These are phyloP conservation scores for Oryza brachyantha DNA, from an alignment of 176 grass and related monocot genomes.

Conservation along the genomic window DNA sequence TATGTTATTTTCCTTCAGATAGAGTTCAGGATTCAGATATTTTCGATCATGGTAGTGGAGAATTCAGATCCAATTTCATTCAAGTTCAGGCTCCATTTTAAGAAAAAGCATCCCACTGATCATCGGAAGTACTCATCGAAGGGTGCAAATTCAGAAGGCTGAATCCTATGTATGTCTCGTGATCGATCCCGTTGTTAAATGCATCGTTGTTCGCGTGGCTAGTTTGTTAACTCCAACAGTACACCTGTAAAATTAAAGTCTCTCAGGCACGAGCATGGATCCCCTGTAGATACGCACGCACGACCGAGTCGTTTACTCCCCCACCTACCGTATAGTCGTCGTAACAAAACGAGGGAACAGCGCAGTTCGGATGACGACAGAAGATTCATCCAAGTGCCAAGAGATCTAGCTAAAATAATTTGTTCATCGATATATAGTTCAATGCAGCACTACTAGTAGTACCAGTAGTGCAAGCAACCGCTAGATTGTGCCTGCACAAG, in stretches of 20 bases:
- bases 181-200: not conserved
- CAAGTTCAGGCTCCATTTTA: not conserved
- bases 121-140: not conserved
- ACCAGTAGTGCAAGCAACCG: not conserved
- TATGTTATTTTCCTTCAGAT: not conserved
- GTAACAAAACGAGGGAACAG: not conserved
- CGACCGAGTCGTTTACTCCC: not conserved
- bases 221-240: not conserved
- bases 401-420: not conserved
- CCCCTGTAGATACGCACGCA: not conserved
- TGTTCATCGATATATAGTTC: not conserved
- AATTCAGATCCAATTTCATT: not conserved
- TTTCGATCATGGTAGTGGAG: no score
- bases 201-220: constrained; percentile 14
- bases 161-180: not conserved
- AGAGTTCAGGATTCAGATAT: not conserved
- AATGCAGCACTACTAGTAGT: not conserved
- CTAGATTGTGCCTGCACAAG: constrained; percentile 8
- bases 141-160: not conserved
- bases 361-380: not conserved
- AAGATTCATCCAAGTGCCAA: not conserved
- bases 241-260: not conserved
- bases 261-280: constrained; percentile 4
- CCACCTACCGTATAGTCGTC: constrained; percentile 10
- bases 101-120: not conserved